phyloP scores from a whole-genome alignment of 2,329 filamentous ascomycete genomes.

The Nothomitra cinnamomea region DNA sequence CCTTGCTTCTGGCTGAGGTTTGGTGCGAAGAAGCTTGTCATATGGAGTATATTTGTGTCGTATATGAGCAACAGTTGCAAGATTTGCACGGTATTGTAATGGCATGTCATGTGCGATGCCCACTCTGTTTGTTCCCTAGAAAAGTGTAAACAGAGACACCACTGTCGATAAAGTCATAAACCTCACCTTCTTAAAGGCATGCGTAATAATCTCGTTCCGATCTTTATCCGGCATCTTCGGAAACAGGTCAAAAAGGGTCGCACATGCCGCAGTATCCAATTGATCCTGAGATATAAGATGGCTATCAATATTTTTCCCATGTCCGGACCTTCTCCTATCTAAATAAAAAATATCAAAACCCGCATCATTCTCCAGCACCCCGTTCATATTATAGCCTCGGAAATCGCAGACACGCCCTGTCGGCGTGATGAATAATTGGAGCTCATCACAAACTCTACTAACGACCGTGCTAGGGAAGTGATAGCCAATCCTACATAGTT shows the following conservation, averaged over 20 bases:
- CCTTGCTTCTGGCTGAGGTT: constrained; percentile 37
- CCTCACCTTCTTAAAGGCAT: constrained; percentile 40
- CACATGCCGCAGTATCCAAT: constrained; percentile 38
- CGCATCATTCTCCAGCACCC: not conserved
- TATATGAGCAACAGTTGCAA: constrained; percentile 44
- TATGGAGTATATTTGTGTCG: constrained; percentile 46
- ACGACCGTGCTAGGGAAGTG: constrained; percentile 46
- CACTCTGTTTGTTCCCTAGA: constrained; percentile 36
- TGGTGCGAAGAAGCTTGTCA: constrained; percentile 36
- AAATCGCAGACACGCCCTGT: constrained; percentile 27
- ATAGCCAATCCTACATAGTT: constrained; percentile 44
- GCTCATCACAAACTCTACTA: constrained; percentile 33
- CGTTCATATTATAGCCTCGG: not conserved
- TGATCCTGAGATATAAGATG: constrained; percentile 25
- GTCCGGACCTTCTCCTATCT: constrained; percentile 7
- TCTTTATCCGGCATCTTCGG: constrained; percentile 43
- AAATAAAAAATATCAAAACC: not conserved
- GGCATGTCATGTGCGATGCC: constrained; percentile 37
- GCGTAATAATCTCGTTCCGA: constrained; percentile 38
- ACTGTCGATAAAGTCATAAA: not conserved
- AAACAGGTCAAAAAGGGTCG: constrained; percentile 43
- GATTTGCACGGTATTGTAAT: constrained; percentile 38
- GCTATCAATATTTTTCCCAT: constrained; percentile 9
- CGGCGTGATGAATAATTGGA: constrained; percentile 27
- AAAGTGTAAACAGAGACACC: constrained; percentile 12